Conservation (phyloP, 495 filamentous ascomycete species). For the Podospora fimiseda region DNA sequence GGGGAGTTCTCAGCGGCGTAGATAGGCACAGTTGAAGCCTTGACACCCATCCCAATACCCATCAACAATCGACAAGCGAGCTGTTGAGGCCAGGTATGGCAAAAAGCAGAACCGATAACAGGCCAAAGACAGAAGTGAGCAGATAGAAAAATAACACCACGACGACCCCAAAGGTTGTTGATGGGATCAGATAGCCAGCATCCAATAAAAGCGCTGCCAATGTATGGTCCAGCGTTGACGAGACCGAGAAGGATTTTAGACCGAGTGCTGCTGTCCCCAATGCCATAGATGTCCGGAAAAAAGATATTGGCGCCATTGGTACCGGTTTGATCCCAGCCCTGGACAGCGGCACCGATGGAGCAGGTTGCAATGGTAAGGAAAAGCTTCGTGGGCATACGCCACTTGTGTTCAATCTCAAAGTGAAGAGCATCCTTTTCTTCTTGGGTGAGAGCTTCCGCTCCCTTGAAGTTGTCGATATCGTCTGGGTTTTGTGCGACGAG, state of each 20-base stretch:
- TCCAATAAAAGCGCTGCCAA: constrained; percentile 44
- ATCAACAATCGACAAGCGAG: constrained; percentile 57
- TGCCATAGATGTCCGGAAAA: constrained; percentile 47
- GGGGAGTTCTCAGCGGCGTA: constrained; percentile 74
- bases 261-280: constrained; percentile 38
- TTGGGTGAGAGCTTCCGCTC: constrained; percentile 45
- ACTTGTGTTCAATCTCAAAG: constrained; percentile 55
- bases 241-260: constrained; percentile 46
- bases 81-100: constrained; percentile 57
- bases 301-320: constrained; percentile 69
- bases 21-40: constrained; percentile 59
- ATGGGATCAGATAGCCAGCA: constrained; percentile 69
- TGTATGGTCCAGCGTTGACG: constrained; percentile 48
- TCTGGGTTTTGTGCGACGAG: constrained; percentile 57
- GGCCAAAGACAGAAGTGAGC: constrained; percentile 57
- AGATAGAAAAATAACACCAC: constrained; percentile 61
- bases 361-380: constrained; percentile 60
- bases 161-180: constrained; percentile 59
- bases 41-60: constrained; percentile 66
- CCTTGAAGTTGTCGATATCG: constrained; percentile 44
- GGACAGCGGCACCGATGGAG: constrained; percentile 69
- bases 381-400: constrained; percentile 57
- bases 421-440: constrained; percentile 48
- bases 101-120: constrained; percentile 60
- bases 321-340: constrained; percentile 70